Percentiles rank a stretch among this genome's conserved stretches.
Conservation (phyloP, 495 filamentous ascomycete species). For the Xylaria palmicola region DNA sequence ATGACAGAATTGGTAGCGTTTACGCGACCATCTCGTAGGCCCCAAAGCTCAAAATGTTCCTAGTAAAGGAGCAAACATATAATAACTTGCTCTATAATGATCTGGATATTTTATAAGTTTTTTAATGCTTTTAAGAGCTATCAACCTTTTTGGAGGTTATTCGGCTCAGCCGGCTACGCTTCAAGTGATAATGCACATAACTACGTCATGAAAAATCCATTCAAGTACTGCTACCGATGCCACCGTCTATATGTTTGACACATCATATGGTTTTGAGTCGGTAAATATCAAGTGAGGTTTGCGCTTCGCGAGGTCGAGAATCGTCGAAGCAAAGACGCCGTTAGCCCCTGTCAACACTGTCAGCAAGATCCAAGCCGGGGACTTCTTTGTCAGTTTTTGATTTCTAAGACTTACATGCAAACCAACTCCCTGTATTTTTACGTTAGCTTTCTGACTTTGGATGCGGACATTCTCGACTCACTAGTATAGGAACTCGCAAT, state of each 20-base stretch:
- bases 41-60: neutral
- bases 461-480: constrained; percentile 35
- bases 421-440: constrained; percentile 70
- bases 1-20: neutral
- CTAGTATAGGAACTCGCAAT: constrained; percentile 71
- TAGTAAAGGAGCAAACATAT: neutral
- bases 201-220: neutral
- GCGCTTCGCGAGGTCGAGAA: constrained; percentile 81
- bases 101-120: too few relatives aligned
- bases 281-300: constrained; percentile 84
- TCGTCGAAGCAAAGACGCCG: constrained; percentile 90
- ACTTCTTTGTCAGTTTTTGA: too few relatives aligned
- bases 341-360: constrained; percentile 63
- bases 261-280: constrained; percentile 11
- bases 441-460: constrained; percentile 27
- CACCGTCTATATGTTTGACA: constrained; percentile 1
- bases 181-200: too few relatives aligned
- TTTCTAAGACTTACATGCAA: constrained; percentile 62
- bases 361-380: neutral
- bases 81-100: too few relatives aligned
- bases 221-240: neutral
- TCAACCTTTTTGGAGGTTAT: too few relatives aligned
- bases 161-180: too few relatives aligned
- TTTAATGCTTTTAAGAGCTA: too few relatives aligned
- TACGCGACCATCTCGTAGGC: neutral